Conservation (phyloP, 2,329 filamentous ascomycete species). For the Botrytis byssoidea region DNA sequence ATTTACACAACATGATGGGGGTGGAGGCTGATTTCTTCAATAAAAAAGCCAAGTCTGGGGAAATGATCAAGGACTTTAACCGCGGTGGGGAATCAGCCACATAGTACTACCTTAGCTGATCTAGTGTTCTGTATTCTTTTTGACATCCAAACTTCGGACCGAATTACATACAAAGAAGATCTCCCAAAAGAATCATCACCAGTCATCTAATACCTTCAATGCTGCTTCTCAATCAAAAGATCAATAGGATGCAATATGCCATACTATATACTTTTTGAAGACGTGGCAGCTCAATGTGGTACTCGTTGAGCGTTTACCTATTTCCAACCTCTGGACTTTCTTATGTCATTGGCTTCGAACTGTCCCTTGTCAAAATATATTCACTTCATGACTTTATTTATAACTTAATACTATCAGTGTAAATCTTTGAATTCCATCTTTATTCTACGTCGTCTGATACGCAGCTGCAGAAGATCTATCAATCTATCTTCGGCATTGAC, state of each 20-base stretch:
- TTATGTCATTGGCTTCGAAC: background rate
- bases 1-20: background rate
- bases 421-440: background rate
- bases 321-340: background rate
- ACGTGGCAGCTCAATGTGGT: background rate
- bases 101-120: background rate
- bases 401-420: background rate
- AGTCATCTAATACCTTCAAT: background rate
- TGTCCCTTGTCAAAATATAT: background rate
- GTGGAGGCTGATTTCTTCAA: background rate
- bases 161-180: background rate
- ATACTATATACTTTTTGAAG: background rate
- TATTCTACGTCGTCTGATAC: background rate
- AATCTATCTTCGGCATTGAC: background rate
- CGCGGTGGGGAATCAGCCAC: background rate
- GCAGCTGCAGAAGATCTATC: background rate
- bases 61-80: constrained; percentile 12
- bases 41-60: constrained; percentile 8
- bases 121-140: background rate
- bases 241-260: background rate
- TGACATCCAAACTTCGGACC: background rate
- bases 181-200: background rate
- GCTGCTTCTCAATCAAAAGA: background rate
- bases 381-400: background rate
- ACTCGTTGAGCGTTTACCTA: background rate